Percentiles rank a stretch among this genome's conserved stretches.
phyloP scores from a whole-genome alignment of 2,329 filamentous ascomycete genomes.

The Alternaria arborescens region DNA sequence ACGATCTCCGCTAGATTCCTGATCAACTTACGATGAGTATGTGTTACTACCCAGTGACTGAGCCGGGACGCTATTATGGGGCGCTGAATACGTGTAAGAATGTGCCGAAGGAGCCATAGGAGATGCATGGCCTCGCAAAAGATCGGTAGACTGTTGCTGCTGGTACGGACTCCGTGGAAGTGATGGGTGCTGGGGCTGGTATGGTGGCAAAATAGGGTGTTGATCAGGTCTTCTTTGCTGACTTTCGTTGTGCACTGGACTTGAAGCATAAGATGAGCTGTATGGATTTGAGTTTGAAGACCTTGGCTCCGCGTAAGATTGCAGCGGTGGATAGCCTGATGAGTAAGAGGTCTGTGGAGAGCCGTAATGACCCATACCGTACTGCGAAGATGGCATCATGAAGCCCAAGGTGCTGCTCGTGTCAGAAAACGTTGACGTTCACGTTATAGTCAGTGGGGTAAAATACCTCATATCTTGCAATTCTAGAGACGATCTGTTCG shows the following conservation, averaged over 20 bases:
- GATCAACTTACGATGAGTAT: constrained; percentile 45
- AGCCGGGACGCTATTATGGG: constrained; percentile 41
- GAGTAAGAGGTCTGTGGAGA: constrained; percentile 43
- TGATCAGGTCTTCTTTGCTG: constrained; percentile 41
- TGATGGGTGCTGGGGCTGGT: constrained; percentile 37
- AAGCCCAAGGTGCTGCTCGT: constrained; percentile 48
- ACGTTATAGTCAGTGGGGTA: neutral
- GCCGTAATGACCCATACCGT: constrained; percentile 49
- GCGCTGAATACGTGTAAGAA: constrained; percentile 44
- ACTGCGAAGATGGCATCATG: constrained; percentile 53
- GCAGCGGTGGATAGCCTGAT: constrained; percentile 43
- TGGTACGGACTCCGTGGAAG: constrained; percentile 46
- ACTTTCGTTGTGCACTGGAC: constrained; percentile 34
- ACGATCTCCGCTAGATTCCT: neutral
- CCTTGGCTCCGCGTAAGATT: constrained; percentile 41
- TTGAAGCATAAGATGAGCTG: constrained; percentile 40
- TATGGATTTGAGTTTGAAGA: constrained; percentile 40
- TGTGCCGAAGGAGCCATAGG: constrained; percentile 39
- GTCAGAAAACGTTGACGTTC: constrained; percentile 22
- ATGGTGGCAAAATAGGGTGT: constrained; percentile 41
- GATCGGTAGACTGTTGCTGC: constrained; percentile 41
- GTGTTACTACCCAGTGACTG: constrained; percentile 41
- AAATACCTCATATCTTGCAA: constrained; percentile 53
- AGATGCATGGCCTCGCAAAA: constrained; percentile 41
- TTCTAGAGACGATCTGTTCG: constrained; percentile 32